Base-by-base conservation (phyloP, 176 grass and related monocot species). In the Ensete ventricosum region DNA sequence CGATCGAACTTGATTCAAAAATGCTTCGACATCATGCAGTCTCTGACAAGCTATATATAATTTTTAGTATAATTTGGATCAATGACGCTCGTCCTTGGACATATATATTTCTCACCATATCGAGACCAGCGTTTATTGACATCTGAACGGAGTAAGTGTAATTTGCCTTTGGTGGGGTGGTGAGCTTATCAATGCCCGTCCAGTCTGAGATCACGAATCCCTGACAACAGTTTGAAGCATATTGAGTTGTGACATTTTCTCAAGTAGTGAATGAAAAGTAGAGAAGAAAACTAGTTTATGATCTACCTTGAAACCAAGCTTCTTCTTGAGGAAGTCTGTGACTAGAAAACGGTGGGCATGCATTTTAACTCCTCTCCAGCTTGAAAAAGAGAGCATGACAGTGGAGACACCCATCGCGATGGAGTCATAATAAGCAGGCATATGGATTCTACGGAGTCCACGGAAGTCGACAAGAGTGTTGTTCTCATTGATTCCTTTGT, bases 201-300 rank as follows among this genome's bases (percentile, higher is more conserved):
- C 53, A 59, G 20, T 75, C 73, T 10, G 54, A n/a, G 73, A 75
- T 75, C 13, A 75, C 73, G 48, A 75, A 75, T n/a, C 73, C 73
- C 73, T 75, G 11, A 22, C 19, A 23, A 57, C 17, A 17, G 12
- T 57, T 6, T 4, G 1, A 43, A 43, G 34, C 34, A 43, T 43
- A 6, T 43, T 6, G 34, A 43, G 34, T 43, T 4, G 34, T 43
- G 34, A 43, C 3, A 43, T 5, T 6, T 43, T 43, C 34, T 43
- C 34, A 6, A 43, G 34, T 4, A 43, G 34, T 43, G 34, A 43
- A 43, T 43, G 34, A 5, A 43, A 43, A 3, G 34, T 43, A 6
- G 0, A 29, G 27, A 29, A 29, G 2, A 29, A 29, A 29, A 29
- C 27, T 29, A 29, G 2, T 29, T 43, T 43, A 6, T 43, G 34